phyloP scores from a whole-genome alignment of 192 early-diverging fungal genomes.

The Gaertneriomyces semiglobifer region DNA sequence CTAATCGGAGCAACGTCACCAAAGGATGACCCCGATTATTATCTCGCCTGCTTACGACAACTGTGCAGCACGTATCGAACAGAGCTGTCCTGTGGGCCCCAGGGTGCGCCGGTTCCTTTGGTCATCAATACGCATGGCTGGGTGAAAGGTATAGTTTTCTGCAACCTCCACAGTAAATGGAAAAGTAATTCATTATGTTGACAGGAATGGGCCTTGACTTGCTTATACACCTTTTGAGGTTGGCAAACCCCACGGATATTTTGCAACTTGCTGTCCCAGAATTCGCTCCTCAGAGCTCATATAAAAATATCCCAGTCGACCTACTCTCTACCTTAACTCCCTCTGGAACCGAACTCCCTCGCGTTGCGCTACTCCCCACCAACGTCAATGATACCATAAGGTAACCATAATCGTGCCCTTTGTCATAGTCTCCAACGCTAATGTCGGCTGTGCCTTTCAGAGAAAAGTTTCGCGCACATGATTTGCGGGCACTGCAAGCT shows the following conservation, averaged over 20 bases:
- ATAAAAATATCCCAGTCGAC: constrained; percentile 26
- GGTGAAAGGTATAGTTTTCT: constrained; percentile 62
- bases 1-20: constrained; percentile 77
- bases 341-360: too few relatives aligned
- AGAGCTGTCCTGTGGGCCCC: constrained; percentile 27
- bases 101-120: constrained; percentile 57
- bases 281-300: constrained; percentile 1
- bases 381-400: too few relatives aligned
- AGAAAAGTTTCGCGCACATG: constrained; percentile 54
- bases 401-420: not conserved
- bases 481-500: constrained; percentile 63
- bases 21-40: constrained; percentile 77
- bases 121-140: constrained; percentile 95
- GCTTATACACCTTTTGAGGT: constrained; percentile 61
- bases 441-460: constrained; percentile 11
- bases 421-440: not conserved
- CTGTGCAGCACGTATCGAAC: constrained; percentile 59
- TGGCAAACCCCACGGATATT: constrained; percentile 65
- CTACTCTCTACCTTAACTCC: not conserved
- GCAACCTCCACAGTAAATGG: not conserved
- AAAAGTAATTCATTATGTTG: constrained; percentile 15
- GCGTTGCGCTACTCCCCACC: too few relatives aligned
- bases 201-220: constrained; percentile 78
- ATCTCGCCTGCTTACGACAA: constrained; percentile 62
- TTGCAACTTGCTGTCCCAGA: constrained; percentile 45